phyloP scores from a whole-genome alignment of 2,329 filamentous ascomycete genomes.

The Botrytis paeoniae region DNA sequence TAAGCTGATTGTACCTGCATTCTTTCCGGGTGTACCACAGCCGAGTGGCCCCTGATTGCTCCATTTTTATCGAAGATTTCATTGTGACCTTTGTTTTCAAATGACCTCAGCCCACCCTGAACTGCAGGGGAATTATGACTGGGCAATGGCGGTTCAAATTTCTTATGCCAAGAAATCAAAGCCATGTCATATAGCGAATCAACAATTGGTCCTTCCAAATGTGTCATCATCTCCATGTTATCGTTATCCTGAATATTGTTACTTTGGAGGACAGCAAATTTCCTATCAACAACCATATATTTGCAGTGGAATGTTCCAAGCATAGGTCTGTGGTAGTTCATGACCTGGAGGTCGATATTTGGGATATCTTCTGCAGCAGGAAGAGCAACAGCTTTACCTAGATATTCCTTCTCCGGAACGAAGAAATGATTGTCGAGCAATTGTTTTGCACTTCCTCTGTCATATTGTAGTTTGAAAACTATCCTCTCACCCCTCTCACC shows the following conservation, averaged over 20 bases:
- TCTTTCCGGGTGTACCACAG: constrained; percentile 24
- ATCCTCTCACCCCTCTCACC: constrained; percentile 55
- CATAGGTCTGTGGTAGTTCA: constrained; percentile 67
- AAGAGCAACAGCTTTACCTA: constrained; percentile 55
- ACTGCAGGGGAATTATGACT: constrained; percentile 50
- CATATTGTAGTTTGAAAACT: constrained; percentile 73
- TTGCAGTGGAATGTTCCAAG: constrained; percentile 77
- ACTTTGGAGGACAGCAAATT: constrained; percentile 68
- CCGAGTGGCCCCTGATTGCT: constrained; percentile 35
- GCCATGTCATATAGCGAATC: constrained; percentile 74
- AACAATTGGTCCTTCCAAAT: constrained; percentile 73
- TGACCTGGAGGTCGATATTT: constrained; percentile 67
- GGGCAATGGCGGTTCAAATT: constrained; percentile 58
- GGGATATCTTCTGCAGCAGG: constrained; percentile 65
- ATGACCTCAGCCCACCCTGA: constrained; percentile 31
- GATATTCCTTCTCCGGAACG: constrained; percentile 57
- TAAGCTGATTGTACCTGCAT: constrained; percentile 24
- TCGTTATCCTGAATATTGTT: constrained; percentile 79
- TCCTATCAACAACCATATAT: constrained; percentile 73
- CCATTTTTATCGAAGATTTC: constrained; percentile 36
- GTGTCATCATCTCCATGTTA: constrained; percentile 78
- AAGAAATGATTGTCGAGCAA: constrained; percentile 61
- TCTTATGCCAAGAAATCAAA: constrained; percentile 67
- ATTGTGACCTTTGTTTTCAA: constrained; percentile 27
- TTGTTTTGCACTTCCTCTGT: constrained; percentile 65